These are phyloP conservation scores for Rhododendron ferrugineum DNA, from an alignment of 148 eudicot species.

Conservation along the genomic window DNA sequence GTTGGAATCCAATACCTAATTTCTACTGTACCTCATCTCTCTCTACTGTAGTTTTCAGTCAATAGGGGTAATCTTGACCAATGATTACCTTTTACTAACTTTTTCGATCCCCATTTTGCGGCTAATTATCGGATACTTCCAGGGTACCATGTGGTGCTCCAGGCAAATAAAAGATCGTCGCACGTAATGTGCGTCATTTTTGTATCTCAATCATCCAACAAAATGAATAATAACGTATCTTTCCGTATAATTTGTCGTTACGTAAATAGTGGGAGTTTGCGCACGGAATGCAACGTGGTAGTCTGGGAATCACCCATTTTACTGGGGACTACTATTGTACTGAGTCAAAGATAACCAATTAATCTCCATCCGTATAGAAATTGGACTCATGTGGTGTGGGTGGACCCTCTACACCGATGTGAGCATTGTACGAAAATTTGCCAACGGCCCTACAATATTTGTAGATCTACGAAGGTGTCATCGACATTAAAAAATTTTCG, in stretches of 20 bases:
- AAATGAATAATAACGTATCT: too few species aligned
- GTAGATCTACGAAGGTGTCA: background rate
- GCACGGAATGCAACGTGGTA: background rate
- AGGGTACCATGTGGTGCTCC: too few species aligned
- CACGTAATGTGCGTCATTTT: too few species aligned
- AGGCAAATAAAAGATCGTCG: too few species aligned
- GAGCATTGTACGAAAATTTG: background rate
- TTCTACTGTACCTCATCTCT: background rate
- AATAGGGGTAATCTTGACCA: slow-evolving; percentile 1
- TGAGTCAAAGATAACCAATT: background rate
- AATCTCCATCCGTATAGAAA: too few species aligned
- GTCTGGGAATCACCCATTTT: background rate
- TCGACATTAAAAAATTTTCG: background rate
- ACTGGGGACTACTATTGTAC: background rate
- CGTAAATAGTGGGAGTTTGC: background rate
- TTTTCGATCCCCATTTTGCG: background rate
- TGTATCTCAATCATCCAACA: too few species aligned
- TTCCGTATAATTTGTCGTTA: too few species aligned
- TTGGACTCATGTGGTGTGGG: background rate
- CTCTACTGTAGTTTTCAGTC: background rate
- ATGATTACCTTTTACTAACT: background rate
- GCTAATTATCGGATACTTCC: background rate
- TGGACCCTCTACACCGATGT: background rate
- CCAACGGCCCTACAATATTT: background rate
- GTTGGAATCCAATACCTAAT: background rate